phyloP scores from a whole-genome alignment of 2,329 filamentous ascomycete species.

The Lasiodiplodia citricola region DNA sequence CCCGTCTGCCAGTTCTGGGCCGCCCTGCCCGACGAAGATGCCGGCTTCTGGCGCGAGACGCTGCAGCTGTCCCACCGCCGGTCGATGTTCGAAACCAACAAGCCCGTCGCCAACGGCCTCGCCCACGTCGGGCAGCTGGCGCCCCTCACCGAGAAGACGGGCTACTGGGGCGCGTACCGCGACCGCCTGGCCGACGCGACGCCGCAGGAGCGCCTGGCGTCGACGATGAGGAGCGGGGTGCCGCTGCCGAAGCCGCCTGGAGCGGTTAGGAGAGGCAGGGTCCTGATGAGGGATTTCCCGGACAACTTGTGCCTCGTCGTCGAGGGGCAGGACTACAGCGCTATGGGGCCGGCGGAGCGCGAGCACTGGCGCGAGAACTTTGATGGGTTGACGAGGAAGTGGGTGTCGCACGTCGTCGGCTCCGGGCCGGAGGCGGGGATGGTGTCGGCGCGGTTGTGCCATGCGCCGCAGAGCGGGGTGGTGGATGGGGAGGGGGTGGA shows the following conservation, averaged over 20 bases:
- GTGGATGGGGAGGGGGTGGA: background rate
- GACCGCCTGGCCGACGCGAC: background rate
- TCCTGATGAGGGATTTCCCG: background rate
- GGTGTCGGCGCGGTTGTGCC: conserved; percentile 3
- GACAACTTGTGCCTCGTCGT: background rate
- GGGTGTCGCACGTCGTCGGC: background rate
- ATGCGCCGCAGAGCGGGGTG: background rate
- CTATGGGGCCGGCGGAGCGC: background rate
- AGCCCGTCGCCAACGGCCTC: background rate
- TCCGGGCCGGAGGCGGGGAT: background rate
- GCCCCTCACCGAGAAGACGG: background rate
- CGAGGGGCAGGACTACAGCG: conserved; percentile 5
- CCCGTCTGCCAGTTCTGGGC: background rate
- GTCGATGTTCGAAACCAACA: background rate
- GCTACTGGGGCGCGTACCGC: conserved; percentile 14
- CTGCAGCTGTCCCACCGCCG: background rate
- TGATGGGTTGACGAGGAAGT: background rate
- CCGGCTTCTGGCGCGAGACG: conserved; percentile 3
- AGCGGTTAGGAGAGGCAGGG: background rate
- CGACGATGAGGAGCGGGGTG: background rate
- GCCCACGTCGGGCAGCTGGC: background rate
- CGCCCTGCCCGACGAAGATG: background rate
- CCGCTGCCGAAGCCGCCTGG: background rate
- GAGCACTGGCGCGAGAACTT: conserved; percentile 1
- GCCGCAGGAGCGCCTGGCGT: background rate